These are phyloP conservation scores for Coccinonectria pachysandricola DNA, from an alignment of 2,329 filamentous ascomycete species.

Conservation along the genomic window DNA sequence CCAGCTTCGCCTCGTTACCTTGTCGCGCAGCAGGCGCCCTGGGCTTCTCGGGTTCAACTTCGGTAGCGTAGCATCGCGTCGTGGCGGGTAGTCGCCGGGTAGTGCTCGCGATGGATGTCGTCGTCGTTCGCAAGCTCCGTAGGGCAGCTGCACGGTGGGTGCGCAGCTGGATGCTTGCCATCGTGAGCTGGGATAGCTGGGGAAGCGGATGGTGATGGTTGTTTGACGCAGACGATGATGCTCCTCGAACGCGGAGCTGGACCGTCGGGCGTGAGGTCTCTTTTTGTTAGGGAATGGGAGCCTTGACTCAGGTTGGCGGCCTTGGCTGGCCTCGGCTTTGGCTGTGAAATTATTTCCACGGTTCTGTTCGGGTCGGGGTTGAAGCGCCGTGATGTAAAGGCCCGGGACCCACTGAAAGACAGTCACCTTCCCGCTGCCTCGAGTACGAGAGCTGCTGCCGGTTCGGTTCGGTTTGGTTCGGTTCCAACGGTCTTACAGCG, in stretches of 20 bases:
- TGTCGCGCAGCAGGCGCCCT: slow-evolving; percentile 20
- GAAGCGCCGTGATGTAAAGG: slow-evolving; percentile 14
- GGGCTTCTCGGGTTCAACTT: slow-evolving; percentile 25
- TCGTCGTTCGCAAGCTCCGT: slow-evolving; percentile 19
- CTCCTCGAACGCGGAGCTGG: too few relatives aligned
- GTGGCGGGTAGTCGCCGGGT: slow-evolving; percentile 8
- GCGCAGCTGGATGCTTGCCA: slow-evolving; percentile 23
- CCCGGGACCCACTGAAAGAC: slow-evolving; percentile 10
- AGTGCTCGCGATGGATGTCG: slow-evolving; percentile 9
- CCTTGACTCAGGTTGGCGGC: too few relatives aligned
- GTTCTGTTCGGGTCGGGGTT: slow-evolving; percentile 19
- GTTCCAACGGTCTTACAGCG: too few relatives aligned
- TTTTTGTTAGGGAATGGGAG: too few relatives aligned
- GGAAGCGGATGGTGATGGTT: too few relatives aligned
- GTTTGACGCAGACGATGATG: too few relatives aligned
- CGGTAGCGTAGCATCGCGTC: slow-evolving; percentile 24
- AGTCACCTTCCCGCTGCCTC: slow-evolving; percentile 1
- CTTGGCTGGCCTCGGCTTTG: slow-evolving; percentile 10
- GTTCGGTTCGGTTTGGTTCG: too few relatives aligned
- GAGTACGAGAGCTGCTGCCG: too few relatives aligned
- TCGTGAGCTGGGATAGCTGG: too few relatives aligned
- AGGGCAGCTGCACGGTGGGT: slow-evolving; percentile 22
- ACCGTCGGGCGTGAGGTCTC: too few relatives aligned
- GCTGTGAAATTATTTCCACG: slow-evolving; percentile 15
- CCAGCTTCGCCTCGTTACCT: slow-evolving; percentile 28